phyloP scores from a whole-genome alignment of 2,329 filamentous ascomycete species.

The Chalaropsis ovoidea region DNA sequence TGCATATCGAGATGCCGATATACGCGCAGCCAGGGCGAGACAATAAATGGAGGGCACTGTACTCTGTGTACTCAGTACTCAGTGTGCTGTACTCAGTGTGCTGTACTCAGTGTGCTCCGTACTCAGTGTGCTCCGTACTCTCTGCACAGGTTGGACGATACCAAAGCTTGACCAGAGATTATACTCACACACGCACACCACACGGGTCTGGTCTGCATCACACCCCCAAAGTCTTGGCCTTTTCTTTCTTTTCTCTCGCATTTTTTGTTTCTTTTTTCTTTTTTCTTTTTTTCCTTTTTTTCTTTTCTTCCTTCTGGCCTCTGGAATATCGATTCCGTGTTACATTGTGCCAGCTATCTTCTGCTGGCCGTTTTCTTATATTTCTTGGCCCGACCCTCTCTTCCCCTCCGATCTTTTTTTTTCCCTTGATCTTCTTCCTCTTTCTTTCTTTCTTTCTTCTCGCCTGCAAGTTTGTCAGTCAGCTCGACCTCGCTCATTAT shows the following conservation, averaged over 20 bases:
- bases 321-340: not conserved
- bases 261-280: not conserved
- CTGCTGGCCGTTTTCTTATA: not conserved
- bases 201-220: not conserved
- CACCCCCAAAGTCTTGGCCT: slow-evolving; percentile 7
- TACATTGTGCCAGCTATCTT: not conserved
- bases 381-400: not conserved
- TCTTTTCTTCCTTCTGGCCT: not conserved
- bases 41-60: no score
- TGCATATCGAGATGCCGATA: no score
- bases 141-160: not conserved
- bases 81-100: no score
- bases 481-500: slow-evolving; percentile 4
- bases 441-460: not conserved
- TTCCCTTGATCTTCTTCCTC: not conserved
- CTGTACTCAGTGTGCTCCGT: no score
- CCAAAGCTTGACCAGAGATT: not conserved
- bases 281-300: not conserved
- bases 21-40: no score
- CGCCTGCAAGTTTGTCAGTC: not conserved
- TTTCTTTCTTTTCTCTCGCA: slow-evolving; percentile 8
- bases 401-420: not conserved
- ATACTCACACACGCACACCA: not conserved
- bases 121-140: no score
- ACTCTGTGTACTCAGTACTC: no score